phyloP scores from a whole-genome alignment of 768 basidiomycete genomes.

The Boletus fagicola region DNA sequence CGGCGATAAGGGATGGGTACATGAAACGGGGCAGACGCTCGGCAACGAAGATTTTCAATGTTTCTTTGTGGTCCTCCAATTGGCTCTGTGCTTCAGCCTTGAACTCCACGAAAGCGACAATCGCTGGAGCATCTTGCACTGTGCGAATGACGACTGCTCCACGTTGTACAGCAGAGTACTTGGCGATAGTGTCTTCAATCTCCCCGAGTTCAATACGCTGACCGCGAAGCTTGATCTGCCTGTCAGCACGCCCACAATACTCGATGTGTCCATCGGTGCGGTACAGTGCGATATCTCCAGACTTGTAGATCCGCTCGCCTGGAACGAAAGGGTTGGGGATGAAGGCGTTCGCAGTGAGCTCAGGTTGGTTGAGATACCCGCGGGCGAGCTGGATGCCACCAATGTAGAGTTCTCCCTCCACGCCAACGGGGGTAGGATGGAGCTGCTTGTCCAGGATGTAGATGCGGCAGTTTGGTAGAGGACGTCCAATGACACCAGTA shows the following conservation, averaged over 20 bases:
- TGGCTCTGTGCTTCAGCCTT: conserved; percentile 10
- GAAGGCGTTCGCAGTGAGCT: conserved; percentile 30
- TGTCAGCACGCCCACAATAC: conserved; percentile 34
- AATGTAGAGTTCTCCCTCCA: conserved; percentile 26
- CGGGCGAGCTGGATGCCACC: conserved; percentile 23
- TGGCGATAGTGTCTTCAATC: conserved; percentile 32
- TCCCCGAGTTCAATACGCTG: conserved; percentile 35
- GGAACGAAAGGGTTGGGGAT: conserved; percentile 30
- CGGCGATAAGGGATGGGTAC: conserved; percentile 31
- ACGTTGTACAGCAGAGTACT: conserved; percentile 21
- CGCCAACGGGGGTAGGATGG: conserved; percentile 29
- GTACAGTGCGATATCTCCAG: conserved; percentile 32
- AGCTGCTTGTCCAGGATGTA: conserved; percentile 31
- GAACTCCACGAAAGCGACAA: conserved; percentile 32
- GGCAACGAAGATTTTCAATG: conserved; percentile 25
- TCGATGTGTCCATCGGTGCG: conserved; percentile 30
- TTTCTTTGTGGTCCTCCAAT: conserved; percentile 21
- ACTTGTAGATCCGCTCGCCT: conserved; percentile 32
- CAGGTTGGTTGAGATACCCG: conserved; percentile 25
- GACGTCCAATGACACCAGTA: conserved; percentile 30
- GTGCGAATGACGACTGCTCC: conserved; percentile 27
- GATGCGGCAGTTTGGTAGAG: conserved; percentile 30
- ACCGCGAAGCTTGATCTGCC: conserved; percentile 35
- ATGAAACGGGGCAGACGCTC: conserved; percentile 34
- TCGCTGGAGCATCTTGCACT: conserved; percentile 29